These are phyloP conservation scores for Malassezia globosa DNA, from an alignment of 1,284 basidiomycete genomes.

Conservation along the genomic window DNA sequence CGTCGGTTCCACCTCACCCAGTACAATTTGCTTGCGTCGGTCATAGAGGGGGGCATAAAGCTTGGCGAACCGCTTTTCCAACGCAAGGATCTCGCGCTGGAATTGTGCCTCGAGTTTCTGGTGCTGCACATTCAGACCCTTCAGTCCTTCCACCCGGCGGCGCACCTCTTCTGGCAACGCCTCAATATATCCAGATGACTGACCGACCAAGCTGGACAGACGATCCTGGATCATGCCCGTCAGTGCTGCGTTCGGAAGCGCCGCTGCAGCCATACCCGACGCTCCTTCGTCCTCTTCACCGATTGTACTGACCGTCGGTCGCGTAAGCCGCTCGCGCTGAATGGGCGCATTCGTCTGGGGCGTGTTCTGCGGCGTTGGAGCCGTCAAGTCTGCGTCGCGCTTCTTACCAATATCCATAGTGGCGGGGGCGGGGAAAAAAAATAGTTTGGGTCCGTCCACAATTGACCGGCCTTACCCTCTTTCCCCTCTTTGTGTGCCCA, in stretches of 20 bases:
- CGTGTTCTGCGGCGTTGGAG: conserved; percentile 71
- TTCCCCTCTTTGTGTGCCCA: too few relatives aligned
- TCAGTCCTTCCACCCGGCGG: conserved; percentile 77
- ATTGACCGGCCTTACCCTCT: too few relatives aligned
- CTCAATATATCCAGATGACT: conserved; percentile 76
- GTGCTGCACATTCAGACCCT: conserved; percentile 87
- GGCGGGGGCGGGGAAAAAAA: conserved; percentile 3
- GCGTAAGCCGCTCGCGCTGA: conserved; percentile 52
- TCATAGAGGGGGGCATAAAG: conserved; percentile 78
- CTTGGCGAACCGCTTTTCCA: conserved; percentile 92
- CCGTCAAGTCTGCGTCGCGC: conserved; percentile 47
- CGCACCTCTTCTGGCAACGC: conserved; percentile 70
- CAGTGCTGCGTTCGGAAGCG: conserved; percentile 40
- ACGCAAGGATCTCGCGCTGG: conserved; percentile 88
- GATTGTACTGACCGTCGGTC: conserved; percentile 50
- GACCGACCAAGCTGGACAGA: conserved; percentile 61
- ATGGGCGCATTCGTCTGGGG: conserved; percentile 61
- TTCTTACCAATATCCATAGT: conserved; percentile 31
- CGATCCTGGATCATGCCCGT: conserved; percentile 48
- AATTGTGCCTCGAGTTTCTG: conserved; percentile 86
- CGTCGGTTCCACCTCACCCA: conserved; percentile 65
- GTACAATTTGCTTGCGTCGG: conserved; percentile 71
- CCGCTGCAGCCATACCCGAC: conserved; percentile 4
- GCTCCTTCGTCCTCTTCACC: conserved; percentile 39
- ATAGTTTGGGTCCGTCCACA: too few relatives aligned